A percentile compares a stretch with the other conserved stretches of the same genome.
Conservation (phyloP, 2,329 filamentous ascomycete species). For the Fusarium denticulatum region DNA sequence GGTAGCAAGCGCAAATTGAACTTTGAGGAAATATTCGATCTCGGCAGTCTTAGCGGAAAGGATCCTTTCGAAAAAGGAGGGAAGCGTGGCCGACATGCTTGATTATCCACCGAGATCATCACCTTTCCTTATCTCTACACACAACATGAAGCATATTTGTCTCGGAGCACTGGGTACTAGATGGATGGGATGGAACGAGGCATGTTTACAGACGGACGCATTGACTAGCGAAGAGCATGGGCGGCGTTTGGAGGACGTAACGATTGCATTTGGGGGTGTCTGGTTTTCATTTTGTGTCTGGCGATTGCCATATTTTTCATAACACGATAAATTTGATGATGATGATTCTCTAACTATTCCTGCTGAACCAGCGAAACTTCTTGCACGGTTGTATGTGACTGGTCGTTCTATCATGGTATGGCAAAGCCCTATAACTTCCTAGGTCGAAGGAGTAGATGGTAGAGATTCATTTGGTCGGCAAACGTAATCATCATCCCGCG, state of each 20-base stretch:
- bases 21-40: conserved; percentile 78
- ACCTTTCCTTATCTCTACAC: conserved; percentile 18
- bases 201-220: conserved; percentile 49
- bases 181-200: conserved; percentile 43
- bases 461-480: not conserved
- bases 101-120: conserved; percentile 9
- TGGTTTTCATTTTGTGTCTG: conserved; percentile 32
- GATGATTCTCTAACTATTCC: not conserved
- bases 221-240: conserved; percentile 50
- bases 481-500: no score
- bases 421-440: not conserved
- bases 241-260: conserved; percentile 52
- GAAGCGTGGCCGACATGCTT: conserved; percentile 63
- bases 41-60: conserved; percentile 69
- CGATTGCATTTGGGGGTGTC: conserved; percentile 43
- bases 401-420: not conserved
- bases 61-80: conserved; percentile 63
- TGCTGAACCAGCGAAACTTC: not conserved
- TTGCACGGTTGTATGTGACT: not conserved
- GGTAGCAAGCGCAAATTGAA: conserved; percentile 79
- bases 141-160: conserved; percentile 23
- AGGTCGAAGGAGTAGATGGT: not conserved
- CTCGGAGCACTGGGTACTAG: conserved; percentile 39
- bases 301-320: conserved; percentile 31
- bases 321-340: conserved; percentile 28